These are phyloP conservation scores for Pholiota microspora DNA, from an alignment of 768 basidiomycete species.

Conservation along the genomic window DNA sequence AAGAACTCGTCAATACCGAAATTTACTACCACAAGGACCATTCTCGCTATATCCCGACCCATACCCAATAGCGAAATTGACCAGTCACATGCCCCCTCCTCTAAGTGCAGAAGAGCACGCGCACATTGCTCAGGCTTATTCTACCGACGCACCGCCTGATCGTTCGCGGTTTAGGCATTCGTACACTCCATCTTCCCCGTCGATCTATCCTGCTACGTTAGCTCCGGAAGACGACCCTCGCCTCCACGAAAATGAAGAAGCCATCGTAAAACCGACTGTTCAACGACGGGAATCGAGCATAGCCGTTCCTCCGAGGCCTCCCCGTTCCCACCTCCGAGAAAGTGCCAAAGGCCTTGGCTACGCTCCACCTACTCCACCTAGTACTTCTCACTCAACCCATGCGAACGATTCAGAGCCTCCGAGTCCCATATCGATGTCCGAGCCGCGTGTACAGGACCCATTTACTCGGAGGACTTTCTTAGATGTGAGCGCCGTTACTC, in stretches of 20 bases:
- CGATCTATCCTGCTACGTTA: slow-evolving; percentile 47
- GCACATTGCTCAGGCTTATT: slow-evolving; percentile 11
- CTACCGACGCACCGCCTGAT: slow-evolving; percentile 7
- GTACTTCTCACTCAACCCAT: slow-evolving; percentile 37
- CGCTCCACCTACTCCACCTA: slow-evolving; percentile 40
- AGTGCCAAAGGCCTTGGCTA: slow-evolving; percentile 22
- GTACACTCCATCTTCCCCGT: slow-evolving; percentile 44
- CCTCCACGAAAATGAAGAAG: background rate
- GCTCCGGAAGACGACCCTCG: slow-evolving; percentile 31
- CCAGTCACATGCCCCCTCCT: slow-evolving; percentile 3
- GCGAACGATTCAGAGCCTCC: slow-evolving; percentile 21
- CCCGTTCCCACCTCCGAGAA: slow-evolving; percentile 26
- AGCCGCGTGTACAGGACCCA: slow-evolving; percentile 21
- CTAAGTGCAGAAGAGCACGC: slow-evolving; percentile 7
- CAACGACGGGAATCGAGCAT: slow-evolving; percentile 3
- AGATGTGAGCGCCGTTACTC: slow-evolving; percentile 29
- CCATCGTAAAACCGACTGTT: background rate
- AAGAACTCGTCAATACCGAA: slow-evolving; percentile 1
- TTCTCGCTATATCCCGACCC: slow-evolving; percentile 19
- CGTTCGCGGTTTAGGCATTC: slow-evolving; percentile 25
- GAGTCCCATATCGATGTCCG: slow-evolving; percentile 20
- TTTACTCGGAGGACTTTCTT: slow-evolving; percentile 34
- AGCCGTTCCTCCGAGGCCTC: slow-evolving; percentile 26
- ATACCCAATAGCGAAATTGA: slow-evolving; percentile 17
- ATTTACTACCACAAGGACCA: slow-evolving; percentile 9